These are phyloP conservation scores for Lentinula boryana DNA, from an alignment of 768 basidiomycete species.

Conservation along the genomic window DNA sequence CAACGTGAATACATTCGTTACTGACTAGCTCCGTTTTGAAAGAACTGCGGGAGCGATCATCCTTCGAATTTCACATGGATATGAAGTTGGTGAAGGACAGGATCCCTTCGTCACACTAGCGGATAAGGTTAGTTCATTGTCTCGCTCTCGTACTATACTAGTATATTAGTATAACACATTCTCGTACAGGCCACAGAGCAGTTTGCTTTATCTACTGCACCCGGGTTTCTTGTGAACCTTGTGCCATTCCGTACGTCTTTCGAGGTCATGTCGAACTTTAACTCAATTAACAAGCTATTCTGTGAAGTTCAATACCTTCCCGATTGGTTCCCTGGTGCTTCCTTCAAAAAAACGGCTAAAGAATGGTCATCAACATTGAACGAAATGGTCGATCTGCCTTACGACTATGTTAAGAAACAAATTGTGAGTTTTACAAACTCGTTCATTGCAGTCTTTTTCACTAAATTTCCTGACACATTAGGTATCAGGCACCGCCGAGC, in stretches of 20 bases:
- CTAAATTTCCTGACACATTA: not conserved
- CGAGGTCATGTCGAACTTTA: not conserved
- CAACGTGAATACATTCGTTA: not conserved
- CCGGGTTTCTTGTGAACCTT: slow-evolving; percentile 44
- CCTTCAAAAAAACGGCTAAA: slow-evolving; percentile 42
- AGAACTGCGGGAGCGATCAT: slow-evolving; percentile 39
- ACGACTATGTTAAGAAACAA: slow-evolving; percentile 35
- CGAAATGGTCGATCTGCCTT: slow-evolving; percentile 42
- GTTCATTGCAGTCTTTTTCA: not conserved
- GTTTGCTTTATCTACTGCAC: slow-evolving; percentile 23
- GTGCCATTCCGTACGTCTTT: slow-evolving; percentile 34
- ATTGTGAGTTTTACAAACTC: slow-evolving; percentile 26
- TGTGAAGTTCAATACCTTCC: slow-evolving; percentile 39
- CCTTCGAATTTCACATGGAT: slow-evolving; percentile 38
- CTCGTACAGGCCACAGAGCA: slow-evolving; percentile 4
- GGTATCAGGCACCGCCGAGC: slow-evolving; percentile 14
- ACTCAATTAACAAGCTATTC: not conserved
- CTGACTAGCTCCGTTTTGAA: slow-evolving; percentile 9
- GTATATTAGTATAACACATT: no score
- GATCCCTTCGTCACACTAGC: slow-evolving; percentile 35
- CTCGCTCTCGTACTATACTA: slow-evolving; percentile 16
- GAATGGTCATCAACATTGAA: slow-evolving; percentile 35
- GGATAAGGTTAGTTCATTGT: slow-evolving; percentile 23
- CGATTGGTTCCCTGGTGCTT: slow-evolving; percentile 54
- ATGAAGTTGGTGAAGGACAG: slow-evolving; percentile 28